Conservation (phyloP, 768 basidiomycete genomes). For the Albatrellus ellisii region DNA sequence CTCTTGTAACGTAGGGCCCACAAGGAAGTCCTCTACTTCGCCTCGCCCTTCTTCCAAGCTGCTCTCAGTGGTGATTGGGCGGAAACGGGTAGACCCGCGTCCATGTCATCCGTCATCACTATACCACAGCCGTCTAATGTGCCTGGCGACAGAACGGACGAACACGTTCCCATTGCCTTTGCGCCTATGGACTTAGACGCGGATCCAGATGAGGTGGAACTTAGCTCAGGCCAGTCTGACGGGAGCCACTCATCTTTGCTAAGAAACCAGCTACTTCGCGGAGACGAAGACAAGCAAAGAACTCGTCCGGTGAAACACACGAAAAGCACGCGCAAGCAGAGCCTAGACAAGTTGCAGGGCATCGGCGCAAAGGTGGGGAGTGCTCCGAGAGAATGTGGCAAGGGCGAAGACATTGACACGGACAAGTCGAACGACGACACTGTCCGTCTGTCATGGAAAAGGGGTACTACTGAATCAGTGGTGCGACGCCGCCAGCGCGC, state of each 20-base stretch:
- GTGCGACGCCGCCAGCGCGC: slow-evolving; percentile 5
- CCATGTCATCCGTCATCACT: slow-evolving; percentile 74
- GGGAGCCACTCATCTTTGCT: slow-evolving; percentile 16
- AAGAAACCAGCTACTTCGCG: slow-evolving; percentile 1
- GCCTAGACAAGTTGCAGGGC: slow-evolving; percentile 49
- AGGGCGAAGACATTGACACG: slow-evolving; percentile 9
- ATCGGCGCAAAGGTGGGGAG: not conserved
- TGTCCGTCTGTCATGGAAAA: slow-evolving; percentile 7
- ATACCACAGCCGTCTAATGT: slow-evolving; percentile 62
- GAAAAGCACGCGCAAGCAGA: slow-evolving; percentile 22
- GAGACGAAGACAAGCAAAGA: slow-evolving; percentile 10
- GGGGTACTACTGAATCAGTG: not conserved
- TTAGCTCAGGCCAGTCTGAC: slow-evolving; percentile 17
- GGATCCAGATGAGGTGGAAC: slow-evolving; percentile 33
- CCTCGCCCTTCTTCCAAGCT: slow-evolving; percentile 92
- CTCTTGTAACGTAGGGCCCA: slow-evolving; percentile 49
- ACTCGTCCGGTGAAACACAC: slow-evolving; percentile 5
- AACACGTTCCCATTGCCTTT: slow-evolving; percentile 37
- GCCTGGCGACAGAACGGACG: slow-evolving; percentile 33
- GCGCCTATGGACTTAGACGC: slow-evolving; percentile 46
- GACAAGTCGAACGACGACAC: slow-evolving; percentile 10
- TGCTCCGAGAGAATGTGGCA: slow-evolving; percentile 6
- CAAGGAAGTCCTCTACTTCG: slow-evolving; percentile 83
- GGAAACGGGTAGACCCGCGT: slow-evolving; percentile 70
- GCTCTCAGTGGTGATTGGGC: slow-evolving; percentile 87